Evolutionary conservation across 192 early-diverging fungal genomes (phyloP), one percentile per base, ranked within the genome.

Genomic region (Coemansia brasiliensis): DNA sequence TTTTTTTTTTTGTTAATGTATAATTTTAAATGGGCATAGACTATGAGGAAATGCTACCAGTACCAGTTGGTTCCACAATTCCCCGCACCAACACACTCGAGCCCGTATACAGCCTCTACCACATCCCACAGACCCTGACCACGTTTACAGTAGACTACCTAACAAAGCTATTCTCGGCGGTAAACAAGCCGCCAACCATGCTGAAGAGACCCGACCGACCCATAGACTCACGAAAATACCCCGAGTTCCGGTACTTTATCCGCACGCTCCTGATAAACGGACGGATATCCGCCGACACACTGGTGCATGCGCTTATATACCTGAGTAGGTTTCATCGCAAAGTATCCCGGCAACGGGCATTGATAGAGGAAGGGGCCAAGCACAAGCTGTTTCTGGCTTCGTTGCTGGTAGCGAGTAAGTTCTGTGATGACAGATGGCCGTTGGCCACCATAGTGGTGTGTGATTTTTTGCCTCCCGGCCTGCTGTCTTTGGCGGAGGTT

Each of bases 281-380:
- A 12, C 67, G 64, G 45, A 76, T 76, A 18, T 76, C 74, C 0
- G 67, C 74, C 0, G 74, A 69, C 59, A 76, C 74, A 0, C 57
- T 79, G 40, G 75, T 72, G 8, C 75, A 79, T 26, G 69, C 69
- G 10, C 58, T 79, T 2, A 79, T 79, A 61, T 79, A 79, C 26
- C 37, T 79, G 17, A 69, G 69, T 25, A 40, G 75, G 20, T 79
- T 79, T 39, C 68, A 72, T 32, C 51, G 55, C 22, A 39, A 65
- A 17, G 55, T 71, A 10, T 48, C 69, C 5, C 39, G 59, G 9
- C 57, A 55, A 24, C 60, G 59, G 22, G 60, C 75, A 15, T 18
- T 67, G n/a, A 57, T 72, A 4, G 68, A 72, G 54, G 69, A 79
- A 29, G 68, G 69, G 3, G 75, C 75, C 41, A 71, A 71, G 48